Conservation (phyloP, 805 yeast species). For the Nakazawaea peltata region DNA sequence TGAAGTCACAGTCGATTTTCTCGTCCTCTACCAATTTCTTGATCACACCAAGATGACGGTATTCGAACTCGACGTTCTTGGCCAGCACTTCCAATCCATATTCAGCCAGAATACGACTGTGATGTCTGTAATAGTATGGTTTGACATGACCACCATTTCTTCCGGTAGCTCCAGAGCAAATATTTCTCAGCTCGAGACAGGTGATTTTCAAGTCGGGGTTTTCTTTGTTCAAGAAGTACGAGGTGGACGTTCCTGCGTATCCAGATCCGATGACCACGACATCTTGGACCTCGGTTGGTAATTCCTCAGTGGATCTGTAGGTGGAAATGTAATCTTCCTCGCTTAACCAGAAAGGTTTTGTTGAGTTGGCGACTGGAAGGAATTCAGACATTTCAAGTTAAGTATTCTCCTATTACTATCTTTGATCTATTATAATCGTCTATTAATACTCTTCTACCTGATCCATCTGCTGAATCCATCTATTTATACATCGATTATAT, state of each 20-base stretch:
- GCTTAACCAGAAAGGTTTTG: conserved; percentile 16
- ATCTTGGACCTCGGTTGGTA: conserved; percentile 30
- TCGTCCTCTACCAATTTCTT: conserved; percentile 20
- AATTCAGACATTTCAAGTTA: conserved; percentile 8
- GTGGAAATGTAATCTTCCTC: conserved; percentile 13
- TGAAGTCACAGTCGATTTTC: conserved; percentile 21
- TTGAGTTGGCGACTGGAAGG: conserved; percentile 15
- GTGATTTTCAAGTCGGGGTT: conserved; percentile 12
- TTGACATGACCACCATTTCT: conserved; percentile 38
- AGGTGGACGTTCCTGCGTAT: conserved; percentile 35
- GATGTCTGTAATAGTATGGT: conserved; percentile 19
- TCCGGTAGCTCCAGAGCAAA: conserved; percentile 35
- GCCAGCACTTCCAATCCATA: conserved; percentile 20
- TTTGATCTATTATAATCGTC: too few relatives aligned
- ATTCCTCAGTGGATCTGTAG: conserved; percentile 14
- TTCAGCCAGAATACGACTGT: conserved; percentile 6
- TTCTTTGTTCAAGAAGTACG: conserved; percentile 24
- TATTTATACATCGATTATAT: too few relatives aligned
- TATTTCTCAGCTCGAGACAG: conserved; percentile 32
- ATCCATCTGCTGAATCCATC: too few relatives aligned
- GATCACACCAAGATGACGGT: conserved; percentile 21
- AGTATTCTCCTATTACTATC: too few relatives aligned
- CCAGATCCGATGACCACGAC: conserved; percentile 37
- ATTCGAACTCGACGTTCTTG: conserved; percentile 26
- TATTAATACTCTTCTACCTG: too few relatives aligned